A percentile compares a stretch with the other conserved stretches of the same genome.
phyloP scores from a whole-genome alignment of 2,329 filamentous ascomycete genomes.

The Ascochyta clinopodiicola region DNA sequence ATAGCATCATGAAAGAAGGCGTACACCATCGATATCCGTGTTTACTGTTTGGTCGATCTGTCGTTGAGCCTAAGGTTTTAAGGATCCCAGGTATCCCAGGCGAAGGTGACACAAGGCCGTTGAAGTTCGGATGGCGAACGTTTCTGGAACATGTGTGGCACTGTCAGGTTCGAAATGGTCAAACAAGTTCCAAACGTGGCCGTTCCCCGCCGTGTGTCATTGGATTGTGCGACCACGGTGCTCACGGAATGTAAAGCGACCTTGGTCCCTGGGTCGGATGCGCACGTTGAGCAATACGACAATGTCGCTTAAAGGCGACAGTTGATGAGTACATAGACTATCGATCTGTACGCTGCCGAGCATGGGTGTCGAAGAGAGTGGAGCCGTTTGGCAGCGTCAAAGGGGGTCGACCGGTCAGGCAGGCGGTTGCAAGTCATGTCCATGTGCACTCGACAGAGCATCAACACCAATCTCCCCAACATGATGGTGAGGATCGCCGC shows the following conservation, averaged over 20 bases:
- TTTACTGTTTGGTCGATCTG: conserved; percentile 6
- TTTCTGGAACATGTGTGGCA: conserved; percentile 28
- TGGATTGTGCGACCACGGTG: conserved; percentile 7
- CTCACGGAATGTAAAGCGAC: conserved; percentile 12
- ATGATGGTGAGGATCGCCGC: conserved; percentile 12
- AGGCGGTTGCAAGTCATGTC: neutral
- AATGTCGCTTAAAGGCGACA: conserved; percentile 6
- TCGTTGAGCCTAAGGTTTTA: conserved; percentile 1
- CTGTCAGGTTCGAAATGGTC: conserved; percentile 19
- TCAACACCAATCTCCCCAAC: conserved; percentile 9
- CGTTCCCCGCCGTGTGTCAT: conserved; percentile 8
- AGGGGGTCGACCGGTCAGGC: conserved; percentile 3
- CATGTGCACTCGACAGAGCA: neutral
- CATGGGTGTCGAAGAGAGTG: neutral
- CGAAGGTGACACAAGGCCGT: conserved; percentile 16
- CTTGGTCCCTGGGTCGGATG: conserved; percentile 16
- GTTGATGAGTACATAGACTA: conserved; percentile 16
- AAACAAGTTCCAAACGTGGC: conserved; percentile 18
- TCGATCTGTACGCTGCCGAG: conserved; percentile 17
- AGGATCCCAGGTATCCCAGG: neutral
- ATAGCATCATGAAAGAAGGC: conserved; percentile 3
- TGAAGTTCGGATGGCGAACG: conserved; percentile 16
- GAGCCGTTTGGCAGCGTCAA: conserved; percentile 1
- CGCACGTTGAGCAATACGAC: conserved; percentile 13
- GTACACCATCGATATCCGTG: neutral